These are phyloP conservation scores for Friedmanniomyces endolithicus DNA, from an alignment of 495 filamentous ascomycete genomes.

Conservation along the genomic window DNA sequence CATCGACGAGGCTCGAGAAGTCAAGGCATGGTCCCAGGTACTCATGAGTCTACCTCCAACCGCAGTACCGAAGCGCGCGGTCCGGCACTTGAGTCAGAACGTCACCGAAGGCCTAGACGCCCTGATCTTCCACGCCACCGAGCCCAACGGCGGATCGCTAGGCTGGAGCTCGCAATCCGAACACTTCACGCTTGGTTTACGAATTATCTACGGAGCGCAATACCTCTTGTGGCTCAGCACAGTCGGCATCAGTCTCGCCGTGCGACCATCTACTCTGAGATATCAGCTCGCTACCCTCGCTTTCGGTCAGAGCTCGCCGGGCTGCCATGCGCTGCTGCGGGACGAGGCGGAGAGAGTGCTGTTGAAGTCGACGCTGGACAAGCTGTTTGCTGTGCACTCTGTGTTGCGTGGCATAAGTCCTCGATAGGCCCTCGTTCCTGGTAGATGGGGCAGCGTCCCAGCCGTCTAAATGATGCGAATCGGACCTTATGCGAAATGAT, in stretches of 20 bases:
- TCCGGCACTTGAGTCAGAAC: slow-evolving; percentile 39
- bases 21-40: slow-evolving; percentile 47
- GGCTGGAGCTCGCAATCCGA: slow-evolving; percentile 51
- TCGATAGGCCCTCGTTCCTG: no score
- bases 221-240: slow-evolving; percentile 23
- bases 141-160: slow-evolving; percentile 61
- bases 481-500: no score
- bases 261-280: slow-evolving; percentile 11
- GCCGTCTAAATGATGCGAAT: no score
- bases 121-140: slow-evolving; percentile 43
- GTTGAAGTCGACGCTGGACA: slow-evolving; percentile 1
- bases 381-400: neutral
- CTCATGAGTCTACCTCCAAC: slow-evolving; percentile 27
- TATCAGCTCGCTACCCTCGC: slow-evolving; percentile 16
- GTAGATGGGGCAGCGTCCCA: no score
- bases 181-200: slow-evolving; percentile 53
- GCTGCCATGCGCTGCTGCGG: slow-evolving; percentile 19
- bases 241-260: slow-evolving; percentile 1
- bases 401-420: neutral
- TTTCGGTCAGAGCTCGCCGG: slow-evolving; percentile 3
- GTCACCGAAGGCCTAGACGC: slow-evolving; percentile 41
- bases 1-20: slow-evolving; percentile 64
- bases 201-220: slow-evolving; percentile 42
- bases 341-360: slow-evolving; percentile 21
- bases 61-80: slow-evolving; percentile 17